Evolutionary conservation across 1,284 basidiomycete species (phyloP).

Genomic region (Malassezia slooffiae): DNA sequence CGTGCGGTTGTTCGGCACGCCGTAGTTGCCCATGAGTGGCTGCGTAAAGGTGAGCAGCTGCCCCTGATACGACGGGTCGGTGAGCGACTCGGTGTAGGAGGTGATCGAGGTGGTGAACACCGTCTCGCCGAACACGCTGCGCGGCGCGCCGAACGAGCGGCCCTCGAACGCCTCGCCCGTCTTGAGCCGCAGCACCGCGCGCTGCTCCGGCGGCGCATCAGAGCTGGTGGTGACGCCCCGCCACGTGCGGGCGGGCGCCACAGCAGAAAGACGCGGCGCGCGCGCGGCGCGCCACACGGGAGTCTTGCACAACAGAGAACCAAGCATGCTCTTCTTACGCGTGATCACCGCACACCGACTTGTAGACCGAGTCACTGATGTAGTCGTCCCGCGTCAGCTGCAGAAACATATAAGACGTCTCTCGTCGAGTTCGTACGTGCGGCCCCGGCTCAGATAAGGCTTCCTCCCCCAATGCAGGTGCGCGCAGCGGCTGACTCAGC

Average conservation of each 20-base stretch:
- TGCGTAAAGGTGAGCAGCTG: slow-evolving; percentile 98
- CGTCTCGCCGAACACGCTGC: slow-evolving; percentile 85
- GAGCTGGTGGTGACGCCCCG: slow-evolving; percentile 33
- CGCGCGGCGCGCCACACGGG: background rate
- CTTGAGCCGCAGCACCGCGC: slow-evolving; percentile 83
- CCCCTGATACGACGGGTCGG: slow-evolving; percentile 93
- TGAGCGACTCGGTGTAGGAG: slow-evolving; percentile 99
- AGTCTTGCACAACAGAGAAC: slow-evolving; percentile 16
- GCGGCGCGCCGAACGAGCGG: slow-evolving; percentile 75
- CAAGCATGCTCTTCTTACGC: slow-evolving; percentile 10
- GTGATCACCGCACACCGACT: no score
- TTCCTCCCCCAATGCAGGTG: no score
- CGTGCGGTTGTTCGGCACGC: slow-evolving; percentile 66
- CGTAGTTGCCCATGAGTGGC: slow-evolving; percentile 96
- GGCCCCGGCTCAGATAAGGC: no score
- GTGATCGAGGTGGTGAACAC: slow-evolving; percentile 99
- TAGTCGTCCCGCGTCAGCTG: slow-evolving; percentile 40
- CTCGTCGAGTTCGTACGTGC: background rate
- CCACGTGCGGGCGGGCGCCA: slow-evolving; percentile 17
- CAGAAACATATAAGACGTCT: background rate
- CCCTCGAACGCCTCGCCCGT: slow-evolving; percentile 84
- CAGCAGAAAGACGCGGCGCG: slow-evolving; percentile 11
- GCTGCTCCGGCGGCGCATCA: slow-evolving; percentile 47
- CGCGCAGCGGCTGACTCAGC: slow-evolving; percentile 7
- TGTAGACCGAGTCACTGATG: slow-evolving; percentile 37